These are phyloP conservation scores for Kuraishia piskuri DNA, from an alignment of 805 yeast genomes.

Conservation along the genomic window DNA sequence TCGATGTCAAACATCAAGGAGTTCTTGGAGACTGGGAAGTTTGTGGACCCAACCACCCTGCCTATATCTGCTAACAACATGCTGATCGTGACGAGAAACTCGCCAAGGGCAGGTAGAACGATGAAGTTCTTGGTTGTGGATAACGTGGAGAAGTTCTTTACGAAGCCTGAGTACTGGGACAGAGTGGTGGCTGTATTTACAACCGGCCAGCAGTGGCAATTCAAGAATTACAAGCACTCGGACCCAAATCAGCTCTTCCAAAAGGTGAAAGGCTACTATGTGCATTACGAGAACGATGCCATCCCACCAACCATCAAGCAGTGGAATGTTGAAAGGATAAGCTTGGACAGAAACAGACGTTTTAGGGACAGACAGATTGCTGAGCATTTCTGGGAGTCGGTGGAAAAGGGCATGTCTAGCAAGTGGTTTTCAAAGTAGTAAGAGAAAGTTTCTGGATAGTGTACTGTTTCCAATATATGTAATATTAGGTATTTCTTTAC, in stretches of 20 bases:
- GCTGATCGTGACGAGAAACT: conserved; percentile 45
- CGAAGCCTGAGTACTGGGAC: conserved; percentile 96
- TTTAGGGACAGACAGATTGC: conserved; percentile 86
- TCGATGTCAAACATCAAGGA: conserved; percentile 57
- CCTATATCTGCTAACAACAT: conserved; percentile 27
- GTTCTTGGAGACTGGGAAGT: conserved; percentile 67
- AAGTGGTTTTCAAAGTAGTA: conserved; percentile 43
- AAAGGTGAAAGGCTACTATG: conserved; percentile 73
- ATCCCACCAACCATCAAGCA: conserved; percentile 67
- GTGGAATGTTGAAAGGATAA: conserved; percentile 83
- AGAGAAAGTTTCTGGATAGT: too few relatives aligned
- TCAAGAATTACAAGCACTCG: conserved; percentile 75
- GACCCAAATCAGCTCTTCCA: conserved; percentile 78
- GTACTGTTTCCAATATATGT: neutral
- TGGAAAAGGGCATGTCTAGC: conserved; percentile 65
- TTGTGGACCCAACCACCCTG: conserved; percentile 42
- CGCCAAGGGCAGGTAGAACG: conserved; percentile 45
- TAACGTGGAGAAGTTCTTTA: conserved; percentile 76
- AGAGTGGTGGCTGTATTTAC: conserved; percentile 93
- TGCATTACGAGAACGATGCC: conserved; percentile 70
- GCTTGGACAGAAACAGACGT: conserved; percentile 72
- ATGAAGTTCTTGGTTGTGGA: conserved; percentile 75
- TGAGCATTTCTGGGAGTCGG: conserved; percentile 74
- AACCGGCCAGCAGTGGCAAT: conserved; percentile 98
- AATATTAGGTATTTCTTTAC: too few relatives aligned